Conservation (phyloP, 768 basidiomycete species). For the Trichaptum fuscoviolaceum region DNA sequence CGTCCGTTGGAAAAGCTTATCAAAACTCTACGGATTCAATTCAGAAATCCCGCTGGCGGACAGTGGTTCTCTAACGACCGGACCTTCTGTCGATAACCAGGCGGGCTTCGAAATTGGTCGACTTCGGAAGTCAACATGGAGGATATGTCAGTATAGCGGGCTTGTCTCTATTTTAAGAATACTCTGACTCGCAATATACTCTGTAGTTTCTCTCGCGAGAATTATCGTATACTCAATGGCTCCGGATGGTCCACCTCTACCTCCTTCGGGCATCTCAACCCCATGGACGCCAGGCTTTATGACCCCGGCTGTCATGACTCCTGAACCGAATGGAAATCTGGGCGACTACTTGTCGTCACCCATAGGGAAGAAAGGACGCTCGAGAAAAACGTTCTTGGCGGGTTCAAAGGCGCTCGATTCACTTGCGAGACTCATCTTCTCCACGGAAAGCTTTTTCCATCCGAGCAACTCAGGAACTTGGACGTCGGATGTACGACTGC, state of each 20-base stretch:
- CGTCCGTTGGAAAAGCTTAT: conserved; percentile 8
- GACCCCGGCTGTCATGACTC: conserved; percentile 44
- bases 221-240: conserved; percentile 90
- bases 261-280: conserved; percentile 60
- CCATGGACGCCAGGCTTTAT: conserved; percentile 60
- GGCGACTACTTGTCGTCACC: conserved; percentile 59
- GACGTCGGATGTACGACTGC: conserved; percentile 59
- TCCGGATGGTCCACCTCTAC: conserved; percentile 50
- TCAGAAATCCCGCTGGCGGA: conserved; percentile 70
- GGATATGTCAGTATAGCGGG: conserved; percentile 49
- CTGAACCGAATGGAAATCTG: conserved; percentile 30
- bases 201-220: conserved; percentile 67
- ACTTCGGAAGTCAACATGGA: conserved; percentile 67
- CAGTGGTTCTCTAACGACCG: conserved; percentile 68
- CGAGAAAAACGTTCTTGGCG: conserved; percentile 56
- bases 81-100: conserved; percentile 67
- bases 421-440: conserved; percentile 77
- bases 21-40: conserved; percentile 7
- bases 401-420: conserved; percentile 85
- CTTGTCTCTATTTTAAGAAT: conserved; percentile 13
- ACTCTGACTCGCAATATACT: conserved; percentile 3
- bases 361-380: conserved; percentile 39
- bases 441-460: conserved; percentile 88
- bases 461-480: conserved; percentile 83
- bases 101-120: conserved; percentile 71